Conservation (phyloP, 257 asterid species). For the Solanum infundibuliforme region DNA sequence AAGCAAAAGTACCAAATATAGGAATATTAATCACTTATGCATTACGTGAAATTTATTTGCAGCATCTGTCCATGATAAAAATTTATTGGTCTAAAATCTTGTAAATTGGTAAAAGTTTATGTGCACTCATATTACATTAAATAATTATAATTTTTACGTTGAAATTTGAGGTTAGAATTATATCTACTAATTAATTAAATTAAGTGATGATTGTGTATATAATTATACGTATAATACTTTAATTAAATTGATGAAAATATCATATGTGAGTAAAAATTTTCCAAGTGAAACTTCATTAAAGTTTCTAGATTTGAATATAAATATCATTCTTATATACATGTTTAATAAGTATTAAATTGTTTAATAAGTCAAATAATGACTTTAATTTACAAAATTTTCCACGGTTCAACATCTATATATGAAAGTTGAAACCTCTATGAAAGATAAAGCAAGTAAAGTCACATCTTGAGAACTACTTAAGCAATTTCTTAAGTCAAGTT, state of each 20-base stretch:
- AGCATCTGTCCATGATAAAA: background rate
- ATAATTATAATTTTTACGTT: background rate
- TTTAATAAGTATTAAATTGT: too few species aligned
- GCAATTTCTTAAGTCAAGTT: too few species aligned
- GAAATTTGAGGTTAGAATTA: background rate
- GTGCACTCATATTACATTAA: background rate
- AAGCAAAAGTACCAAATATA: background rate
- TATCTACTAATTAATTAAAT: background rate
- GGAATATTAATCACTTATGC: background rate
- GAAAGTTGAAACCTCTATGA: too few species aligned
- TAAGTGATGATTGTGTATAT: background rate
- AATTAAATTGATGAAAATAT: background rate
- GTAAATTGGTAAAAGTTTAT: background rate
- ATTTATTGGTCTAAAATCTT: too few species aligned
- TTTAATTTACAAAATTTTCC: background rate
- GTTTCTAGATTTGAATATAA: background rate
- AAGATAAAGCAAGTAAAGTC: background rate
- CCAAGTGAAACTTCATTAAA: background rate
- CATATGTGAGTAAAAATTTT: background rate
- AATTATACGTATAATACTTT: background rate
- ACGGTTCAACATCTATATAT: background rate
- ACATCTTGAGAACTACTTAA: background rate
- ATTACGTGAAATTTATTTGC: background rate
- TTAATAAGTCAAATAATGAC: background rate
- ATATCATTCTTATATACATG: background rate